Conservation (phyloP, 2,329 filamentous ascomycete species). For the Pseudocercospora fijiensis region DNA sequence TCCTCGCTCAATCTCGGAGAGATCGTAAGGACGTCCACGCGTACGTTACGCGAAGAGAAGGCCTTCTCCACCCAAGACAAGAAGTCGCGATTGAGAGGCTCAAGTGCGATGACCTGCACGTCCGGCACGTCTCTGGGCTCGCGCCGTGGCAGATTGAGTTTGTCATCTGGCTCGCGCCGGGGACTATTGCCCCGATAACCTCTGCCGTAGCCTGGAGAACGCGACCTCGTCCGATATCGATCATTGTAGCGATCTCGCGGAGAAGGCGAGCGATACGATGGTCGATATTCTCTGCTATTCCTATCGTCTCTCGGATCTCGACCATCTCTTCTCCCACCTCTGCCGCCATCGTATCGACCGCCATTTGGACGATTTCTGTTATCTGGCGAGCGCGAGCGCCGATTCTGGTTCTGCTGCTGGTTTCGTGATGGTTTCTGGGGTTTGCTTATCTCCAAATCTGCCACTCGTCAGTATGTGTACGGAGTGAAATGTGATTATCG, state of each 20-base stretch:
- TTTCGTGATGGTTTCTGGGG: slow-evolving; percentile 60
- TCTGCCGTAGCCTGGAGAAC: slow-evolving; percentile 44
- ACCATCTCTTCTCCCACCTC: slow-evolving; percentile 38
- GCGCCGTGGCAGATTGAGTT: slow-evolving; percentile 70
- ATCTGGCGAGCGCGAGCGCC: slow-evolving; percentile 60
- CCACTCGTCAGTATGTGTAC: slow-evolving; percentile 34
- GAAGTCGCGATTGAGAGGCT: slow-evolving; percentile 76
- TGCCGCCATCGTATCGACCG: slow-evolving; percentile 40
- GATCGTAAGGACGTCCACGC: slow-evolving; percentile 75
- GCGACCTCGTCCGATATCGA: slow-evolving; percentile 40
- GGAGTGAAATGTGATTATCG: slow-evolving; percentile 22
- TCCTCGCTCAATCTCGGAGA: slow-evolving; percentile 73
- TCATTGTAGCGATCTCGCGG: slow-evolving; percentile 41
- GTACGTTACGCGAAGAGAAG: slow-evolving; percentile 70
- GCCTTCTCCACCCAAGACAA: slow-evolving; percentile 76
- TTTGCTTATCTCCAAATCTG: slow-evolving; percentile 87
- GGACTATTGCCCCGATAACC: slow-evolving; percentile 52
- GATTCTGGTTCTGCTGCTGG: slow-evolving; percentile 26
- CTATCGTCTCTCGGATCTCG: slow-evolving; percentile 51
- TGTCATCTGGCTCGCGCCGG: slow-evolving; percentile 63
- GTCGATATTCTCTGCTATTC: slow-evolving; percentile 57
- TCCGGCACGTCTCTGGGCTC: slow-evolving; percentile 77
- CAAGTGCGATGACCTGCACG: slow-evolving; percentile 79
- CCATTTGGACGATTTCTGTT: slow-evolving; percentile 50
- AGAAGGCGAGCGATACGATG: slow-evolving; percentile 46